Percentiles rank a stretch among this genome's conserved stretches.
phyloP scores from a whole-genome alignment of 192 early-diverging fungal species.

The Podila epicladia region DNA sequence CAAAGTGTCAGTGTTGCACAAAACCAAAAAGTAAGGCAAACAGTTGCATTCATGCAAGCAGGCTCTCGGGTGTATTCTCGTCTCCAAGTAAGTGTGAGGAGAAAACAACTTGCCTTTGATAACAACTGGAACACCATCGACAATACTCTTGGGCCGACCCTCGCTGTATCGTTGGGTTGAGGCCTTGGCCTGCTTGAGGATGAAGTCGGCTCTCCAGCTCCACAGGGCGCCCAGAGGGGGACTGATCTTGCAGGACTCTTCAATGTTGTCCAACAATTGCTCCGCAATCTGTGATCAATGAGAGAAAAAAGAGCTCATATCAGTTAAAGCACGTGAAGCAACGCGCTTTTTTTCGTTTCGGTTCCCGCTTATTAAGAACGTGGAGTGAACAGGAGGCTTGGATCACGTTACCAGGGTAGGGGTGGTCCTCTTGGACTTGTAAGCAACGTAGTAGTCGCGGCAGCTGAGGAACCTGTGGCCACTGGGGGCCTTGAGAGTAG shows the following conservation, averaged over 20 bases:
- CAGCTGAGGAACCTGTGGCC: constrained; percentile 35
- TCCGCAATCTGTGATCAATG: constrained; percentile 39
- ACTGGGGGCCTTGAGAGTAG: neutral
- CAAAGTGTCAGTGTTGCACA: neutral
- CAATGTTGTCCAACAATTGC: constrained; percentile 22
- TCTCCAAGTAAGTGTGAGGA: neutral
- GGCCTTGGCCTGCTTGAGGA: constrained; percentile 60
- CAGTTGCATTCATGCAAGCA: neutral
- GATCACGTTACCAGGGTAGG: constrained; percentile 10
- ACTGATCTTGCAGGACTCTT: constrained; percentile 19
- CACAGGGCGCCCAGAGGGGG: constrained; percentile 45
- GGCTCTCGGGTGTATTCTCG: neutral
- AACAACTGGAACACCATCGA: constrained; percentile 81
- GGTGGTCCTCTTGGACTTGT: constrained; percentile 33
- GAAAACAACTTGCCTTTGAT: constrained; percentile 60
- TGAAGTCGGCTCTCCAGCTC: constrained; percentile 43
- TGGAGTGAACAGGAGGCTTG: neutral
- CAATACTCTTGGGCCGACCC: constrained; percentile 58
- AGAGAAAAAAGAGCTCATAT: neutral
- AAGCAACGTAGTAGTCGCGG: constrained; percentile 58
- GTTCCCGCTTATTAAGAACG: neutral
- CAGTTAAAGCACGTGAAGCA: neutral
- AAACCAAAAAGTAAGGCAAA: neutral
- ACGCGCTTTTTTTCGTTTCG: neutral
- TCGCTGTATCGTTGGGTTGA: constrained; percentile 65